A percentile compares a stretch with the other conserved stretches of the same genome.
These are phyloP conservation scores for Phytophthora parvispora DNA, from an alignment of 352 stramenopile genomes.

Conservation along the genomic window DNA sequence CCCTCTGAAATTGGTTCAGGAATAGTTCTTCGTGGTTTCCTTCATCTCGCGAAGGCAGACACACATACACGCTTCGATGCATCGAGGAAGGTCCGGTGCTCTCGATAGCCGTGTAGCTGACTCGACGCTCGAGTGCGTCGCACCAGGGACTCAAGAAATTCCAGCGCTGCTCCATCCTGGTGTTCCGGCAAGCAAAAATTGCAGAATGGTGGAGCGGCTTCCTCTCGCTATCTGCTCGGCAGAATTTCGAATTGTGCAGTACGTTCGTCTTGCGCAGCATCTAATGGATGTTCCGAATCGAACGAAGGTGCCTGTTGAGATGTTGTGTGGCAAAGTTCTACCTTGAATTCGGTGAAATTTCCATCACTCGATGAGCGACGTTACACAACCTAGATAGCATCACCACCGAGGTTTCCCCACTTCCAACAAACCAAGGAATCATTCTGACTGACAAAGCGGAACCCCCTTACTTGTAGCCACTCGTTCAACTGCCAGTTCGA, in stretches of 20 bases:
- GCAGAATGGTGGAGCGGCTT: no score
- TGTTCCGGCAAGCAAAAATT: no score
- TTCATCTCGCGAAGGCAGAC: no score
- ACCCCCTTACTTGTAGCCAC: constrained; percentile 11
- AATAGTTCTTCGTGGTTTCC: neutral
- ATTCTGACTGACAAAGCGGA: constrained; percentile 19
- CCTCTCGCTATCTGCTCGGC: no score
- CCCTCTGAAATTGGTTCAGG: neutral
- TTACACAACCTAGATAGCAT: neutral
- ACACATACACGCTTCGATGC: neutral
- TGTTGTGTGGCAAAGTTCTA: no score
- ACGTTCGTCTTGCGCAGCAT: no score
- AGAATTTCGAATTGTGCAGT: no score
- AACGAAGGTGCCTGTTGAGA: no score
- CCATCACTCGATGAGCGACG: no score
- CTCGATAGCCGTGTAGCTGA: neutral
- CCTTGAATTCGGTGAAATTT: no score
- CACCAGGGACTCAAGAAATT: neutral
- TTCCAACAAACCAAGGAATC: constrained; percentile 15
- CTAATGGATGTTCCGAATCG: no score
- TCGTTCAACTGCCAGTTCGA: constrained; percentile 24
- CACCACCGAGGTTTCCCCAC: neutral
- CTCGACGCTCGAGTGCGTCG: neutral
- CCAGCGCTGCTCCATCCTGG: neutral
- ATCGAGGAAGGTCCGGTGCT: no score